Percentiles rank a stretch among this genome's conserved stretches.
These are phyloP conservation scores for Trichoderma gracile DNA, from an alignment of 2,329 filamentous ascomycete genomes.

Conservation along the genomic window DNA sequence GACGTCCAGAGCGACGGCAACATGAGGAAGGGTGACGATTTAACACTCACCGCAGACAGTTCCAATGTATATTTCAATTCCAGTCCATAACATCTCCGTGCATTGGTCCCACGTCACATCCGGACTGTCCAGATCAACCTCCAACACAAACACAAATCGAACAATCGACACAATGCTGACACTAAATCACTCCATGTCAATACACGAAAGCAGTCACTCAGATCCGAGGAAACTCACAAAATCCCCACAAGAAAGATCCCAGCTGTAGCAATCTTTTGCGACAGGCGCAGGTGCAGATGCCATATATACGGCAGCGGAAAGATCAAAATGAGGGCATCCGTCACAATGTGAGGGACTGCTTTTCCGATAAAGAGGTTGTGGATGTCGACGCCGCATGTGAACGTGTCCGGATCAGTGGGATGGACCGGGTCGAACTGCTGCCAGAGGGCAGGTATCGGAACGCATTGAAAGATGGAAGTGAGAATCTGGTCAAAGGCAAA, in stretches of 20 bases:
- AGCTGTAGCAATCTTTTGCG: slow-evolving; percentile 31
- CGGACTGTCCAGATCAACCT: slow-evolving; percentile 24
- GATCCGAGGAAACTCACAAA: slow-evolving; percentile 26
- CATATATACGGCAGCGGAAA: slow-evolving; percentile 33
- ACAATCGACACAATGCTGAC: slow-evolving; percentile 29
- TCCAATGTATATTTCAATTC: slow-evolving; percentile 31
- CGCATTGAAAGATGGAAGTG: slow-evolving; percentile 27
- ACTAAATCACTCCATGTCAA: background rate
- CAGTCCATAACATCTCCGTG: slow-evolving; percentile 28
- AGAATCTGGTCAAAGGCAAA: background rate
- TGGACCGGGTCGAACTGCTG: slow-evolving; percentile 24
- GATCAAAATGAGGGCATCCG: slow-evolving; percentile 32
- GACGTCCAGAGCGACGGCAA: too few relatives aligned
- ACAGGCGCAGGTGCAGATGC: slow-evolving; percentile 29
- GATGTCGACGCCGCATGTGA: slow-evolving; percentile 27
- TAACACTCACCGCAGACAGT: slow-evolving; percentile 32
- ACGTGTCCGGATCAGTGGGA: slow-evolving; percentile 20
- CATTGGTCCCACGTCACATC: slow-evolving; percentile 34
- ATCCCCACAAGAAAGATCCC: slow-evolving; percentile 32
- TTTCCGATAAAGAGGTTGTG: slow-evolving; percentile 32
- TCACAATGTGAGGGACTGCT: slow-evolving; percentile 32
- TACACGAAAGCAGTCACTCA: too few relatives aligned
- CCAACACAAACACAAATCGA: slow-evolving; percentile 26
- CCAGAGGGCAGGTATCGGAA: slow-evolving; percentile 30
- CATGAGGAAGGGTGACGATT: background rate